These are phyloP conservation scores for Aspergillus carlsbadensis DNA, from an alignment of 495 filamentous ascomycete species.

Conservation along the genomic window DNA sequence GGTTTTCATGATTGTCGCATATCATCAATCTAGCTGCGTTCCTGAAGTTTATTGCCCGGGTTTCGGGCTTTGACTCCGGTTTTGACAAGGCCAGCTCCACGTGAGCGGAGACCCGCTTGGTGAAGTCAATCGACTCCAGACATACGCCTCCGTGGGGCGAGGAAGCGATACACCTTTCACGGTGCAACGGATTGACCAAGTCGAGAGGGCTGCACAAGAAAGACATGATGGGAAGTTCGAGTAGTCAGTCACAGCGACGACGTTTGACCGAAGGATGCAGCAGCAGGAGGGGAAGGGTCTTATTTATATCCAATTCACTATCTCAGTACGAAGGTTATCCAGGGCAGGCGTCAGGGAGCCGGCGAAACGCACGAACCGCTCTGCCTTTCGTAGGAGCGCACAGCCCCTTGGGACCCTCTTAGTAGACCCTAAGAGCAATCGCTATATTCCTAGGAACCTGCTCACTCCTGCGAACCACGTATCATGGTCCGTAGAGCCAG, in stretches of 20 bases:
- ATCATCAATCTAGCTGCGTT: neutral
- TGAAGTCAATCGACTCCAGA: neutral
- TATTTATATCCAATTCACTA: no score
- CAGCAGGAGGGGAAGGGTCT: neutral
- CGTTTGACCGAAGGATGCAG: neutral
- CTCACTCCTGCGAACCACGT: no score
- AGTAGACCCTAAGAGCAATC: neutral
- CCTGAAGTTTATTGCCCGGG: neutral
- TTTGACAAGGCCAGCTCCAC: neutral
- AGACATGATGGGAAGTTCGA: neutral
- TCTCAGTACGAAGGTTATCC: no score
- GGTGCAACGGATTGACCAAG: neutral
- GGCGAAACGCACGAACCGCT: neutral
- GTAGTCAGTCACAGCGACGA: neutral
- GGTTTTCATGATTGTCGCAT: neutral
- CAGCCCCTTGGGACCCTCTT: neutral
- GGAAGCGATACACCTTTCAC: neutral
- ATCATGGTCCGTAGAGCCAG: no score
- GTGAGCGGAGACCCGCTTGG: neutral
- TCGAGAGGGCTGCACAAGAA: neutral
- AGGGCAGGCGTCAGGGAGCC: no score
- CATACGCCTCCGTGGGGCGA: neutral
- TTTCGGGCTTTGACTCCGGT: neutral
- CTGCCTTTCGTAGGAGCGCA: neutral
- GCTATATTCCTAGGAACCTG: neutral